Conservation (phyloP, 768 basidiomycete genomes). For the Lactifluus pinguis region DNA sequence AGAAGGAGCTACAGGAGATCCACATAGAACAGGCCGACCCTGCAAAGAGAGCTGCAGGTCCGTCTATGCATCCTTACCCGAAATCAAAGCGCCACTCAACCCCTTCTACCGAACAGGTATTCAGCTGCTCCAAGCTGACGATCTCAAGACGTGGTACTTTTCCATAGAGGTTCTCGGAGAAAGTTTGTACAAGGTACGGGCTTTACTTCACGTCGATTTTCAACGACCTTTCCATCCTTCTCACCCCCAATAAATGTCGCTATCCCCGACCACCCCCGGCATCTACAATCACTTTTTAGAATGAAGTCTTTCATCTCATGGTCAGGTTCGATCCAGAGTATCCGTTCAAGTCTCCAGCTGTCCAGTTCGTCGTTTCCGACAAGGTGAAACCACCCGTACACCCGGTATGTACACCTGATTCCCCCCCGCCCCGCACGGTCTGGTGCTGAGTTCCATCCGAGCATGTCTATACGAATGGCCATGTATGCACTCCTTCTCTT, state of each 20-base stretch:
- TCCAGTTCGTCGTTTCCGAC: slow-evolving; percentile 70
- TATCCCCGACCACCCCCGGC: not conserved
- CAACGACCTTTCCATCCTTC: not conserved
- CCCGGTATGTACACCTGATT: slow-evolving; percentile 44
- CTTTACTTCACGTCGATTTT: not conserved
- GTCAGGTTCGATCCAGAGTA: slow-evolving; percentile 78
- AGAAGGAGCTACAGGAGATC: slow-evolving; percentile 21
- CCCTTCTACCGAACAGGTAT: slow-evolving; percentile 44
- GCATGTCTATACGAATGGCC: slow-evolving; percentile 86
- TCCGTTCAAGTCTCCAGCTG: slow-evolving; percentile 82
- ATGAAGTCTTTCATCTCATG: slow-evolving; percentile 66
- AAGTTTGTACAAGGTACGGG: slow-evolving; percentile 59
- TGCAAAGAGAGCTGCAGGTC: slow-evolving; percentile 14
- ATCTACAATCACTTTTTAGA: slow-evolving; percentile 32
- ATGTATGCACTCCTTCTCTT: slow-evolving; percentile 38
- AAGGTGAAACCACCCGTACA: slow-evolving; percentile 63
- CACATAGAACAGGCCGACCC: slow-evolving; percentile 18
- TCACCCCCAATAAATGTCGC: not conserved
- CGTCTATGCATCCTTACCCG: not conserved
- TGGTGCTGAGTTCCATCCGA: slow-evolving; percentile 25
- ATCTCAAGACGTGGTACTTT: slow-evolving; percentile 71
- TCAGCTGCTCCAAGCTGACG: slow-evolving; percentile 60
- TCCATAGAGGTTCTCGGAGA: slow-evolving; percentile 80
- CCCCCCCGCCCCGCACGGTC: not conserved
- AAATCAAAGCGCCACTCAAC: not conserved